A percentile compares a stretch with the other conserved stretches of the same genome.
phyloP scores from a whole-genome alignment of 345 rosid species.

The Pseudoturritis turrita region DNA sequence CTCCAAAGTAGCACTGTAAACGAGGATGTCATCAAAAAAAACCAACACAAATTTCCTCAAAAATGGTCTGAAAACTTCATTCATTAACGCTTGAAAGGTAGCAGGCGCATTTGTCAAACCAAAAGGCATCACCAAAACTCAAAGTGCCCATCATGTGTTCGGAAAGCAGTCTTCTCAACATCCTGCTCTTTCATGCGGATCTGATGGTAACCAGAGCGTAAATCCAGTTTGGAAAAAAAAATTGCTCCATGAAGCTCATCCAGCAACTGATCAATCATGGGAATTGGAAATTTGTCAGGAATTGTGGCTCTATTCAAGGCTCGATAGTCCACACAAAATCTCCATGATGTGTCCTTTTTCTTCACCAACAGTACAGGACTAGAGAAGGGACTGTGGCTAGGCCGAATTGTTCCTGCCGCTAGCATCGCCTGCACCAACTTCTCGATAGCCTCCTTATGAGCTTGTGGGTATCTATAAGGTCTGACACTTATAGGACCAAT shows the following conservation, averaged over 20 bases:
- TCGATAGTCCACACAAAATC: neutral
- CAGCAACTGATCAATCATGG: neutral
- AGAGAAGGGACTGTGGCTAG: no score
- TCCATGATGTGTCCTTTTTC: neutral
- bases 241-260: neutral
- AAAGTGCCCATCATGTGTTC: neutral
- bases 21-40: no score
- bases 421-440: neutral
- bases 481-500: neutral
- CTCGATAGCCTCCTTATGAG: neutral
- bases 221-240: neutral
- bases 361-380: no score
- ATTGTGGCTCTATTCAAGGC: neutral
- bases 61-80: no score
- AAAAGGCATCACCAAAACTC: no score
- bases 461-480: neutral
- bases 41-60: no score
- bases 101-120: no score
- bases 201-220: neutral
- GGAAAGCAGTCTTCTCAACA: neutral
- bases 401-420: fast-evolving
- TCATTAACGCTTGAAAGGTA: no score
- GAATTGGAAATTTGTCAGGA: neutral
- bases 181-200: neutral
- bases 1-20: no score